These are phyloP conservation scores for Powellomyces hirtus DNA, from an alignment of 192 early-diverging fungal species.

Conservation along the genomic window DNA sequence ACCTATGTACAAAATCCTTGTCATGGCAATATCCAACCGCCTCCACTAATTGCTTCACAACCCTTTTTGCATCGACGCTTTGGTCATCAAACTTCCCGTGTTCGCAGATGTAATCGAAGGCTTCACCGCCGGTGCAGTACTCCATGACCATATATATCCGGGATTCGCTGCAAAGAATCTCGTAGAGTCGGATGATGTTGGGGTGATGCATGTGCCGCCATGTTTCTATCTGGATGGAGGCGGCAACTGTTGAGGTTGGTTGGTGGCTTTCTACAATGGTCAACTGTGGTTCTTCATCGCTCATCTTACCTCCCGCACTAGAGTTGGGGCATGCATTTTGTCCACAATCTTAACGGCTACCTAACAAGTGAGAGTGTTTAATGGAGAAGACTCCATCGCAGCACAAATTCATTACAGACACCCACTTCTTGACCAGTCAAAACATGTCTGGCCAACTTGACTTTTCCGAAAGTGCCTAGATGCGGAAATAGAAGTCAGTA, in stretches of 20 bases:
- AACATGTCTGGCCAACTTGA: slow-evolving; percentile 46
- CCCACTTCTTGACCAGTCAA: slow-evolving; percentile 45
- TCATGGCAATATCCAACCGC: slow-evolving; percentile 55
- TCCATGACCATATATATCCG: slow-evolving; percentile 81
- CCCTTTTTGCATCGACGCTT: slow-evolving; percentile 21
- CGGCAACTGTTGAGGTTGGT: no score
- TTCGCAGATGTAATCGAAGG: slow-evolving; percentile 81
- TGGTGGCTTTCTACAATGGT: no score
- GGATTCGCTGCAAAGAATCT: slow-evolving; percentile 69
- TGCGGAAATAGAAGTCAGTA: background rate
- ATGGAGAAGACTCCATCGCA: background rate
- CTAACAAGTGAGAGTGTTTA: slow-evolving; percentile 12
- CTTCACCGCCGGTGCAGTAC: slow-evolving; percentile 71
- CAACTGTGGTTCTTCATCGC: background rate
- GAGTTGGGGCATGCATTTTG: slow-evolving; percentile 45
- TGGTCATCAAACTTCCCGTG: slow-evolving; percentile 58
- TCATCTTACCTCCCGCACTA: slow-evolving; percentile 47
- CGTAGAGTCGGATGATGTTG: slow-evolving; percentile 75
- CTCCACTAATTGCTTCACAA: slow-evolving; percentile 48
- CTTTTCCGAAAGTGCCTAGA: slow-evolving; percentile 50
- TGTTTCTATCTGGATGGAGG: slow-evolving; percentile 48
- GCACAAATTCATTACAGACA: background rate
- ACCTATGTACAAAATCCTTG: slow-evolving; percentile 52
- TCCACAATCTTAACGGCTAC: slow-evolving; percentile 58
- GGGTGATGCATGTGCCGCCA: slow-evolving; percentile 74